Evolutionary conservation across 164 flowering plant species (phyloP).

Genomic region (Annona cherimola): DNA sequence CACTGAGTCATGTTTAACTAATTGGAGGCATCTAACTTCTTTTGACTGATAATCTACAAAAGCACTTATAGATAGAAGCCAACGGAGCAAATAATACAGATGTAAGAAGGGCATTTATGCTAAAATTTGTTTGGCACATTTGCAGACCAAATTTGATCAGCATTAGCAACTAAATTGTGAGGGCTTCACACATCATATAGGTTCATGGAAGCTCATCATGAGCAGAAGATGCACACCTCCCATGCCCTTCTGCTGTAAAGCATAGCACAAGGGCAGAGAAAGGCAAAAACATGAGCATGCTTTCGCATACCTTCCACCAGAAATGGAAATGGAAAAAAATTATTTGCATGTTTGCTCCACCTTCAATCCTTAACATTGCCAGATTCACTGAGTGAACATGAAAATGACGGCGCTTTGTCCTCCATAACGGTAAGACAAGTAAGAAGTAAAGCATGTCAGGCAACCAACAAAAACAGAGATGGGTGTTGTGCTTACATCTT

Average conservation of each 20-base stretch:
- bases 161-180: background rate
- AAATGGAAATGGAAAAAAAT: conserved; percentile 43
- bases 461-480: background rate
- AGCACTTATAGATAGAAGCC: too few species aligned
- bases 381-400: conserved; percentile 43
- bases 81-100: too few species aligned
- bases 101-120: too few species aligned
- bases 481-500: too few species aligned
- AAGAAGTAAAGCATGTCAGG: background rate
- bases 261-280: too few species aligned
- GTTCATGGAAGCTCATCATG: background rate
- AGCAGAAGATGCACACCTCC: background rate
- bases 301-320: too few species aligned
- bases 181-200: background rate
- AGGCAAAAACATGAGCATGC: too few species aligned
- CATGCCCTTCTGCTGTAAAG: too few species aligned
- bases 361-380: conserved; percentile 52
- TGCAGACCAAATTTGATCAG: background rate
- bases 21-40: too few species aligned
- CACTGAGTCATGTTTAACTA: too few species aligned
- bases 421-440: conserved; percentile 19
- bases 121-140: too few species aligned
- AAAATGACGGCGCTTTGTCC: conserved; percentile 52
- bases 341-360: conserved; percentile 51
- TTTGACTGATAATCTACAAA: too few species aligned